Base-by-base conservation (phyloP, 2,329 filamentous ascomycete genomes). In the Chaetomium sp. region DNA sequence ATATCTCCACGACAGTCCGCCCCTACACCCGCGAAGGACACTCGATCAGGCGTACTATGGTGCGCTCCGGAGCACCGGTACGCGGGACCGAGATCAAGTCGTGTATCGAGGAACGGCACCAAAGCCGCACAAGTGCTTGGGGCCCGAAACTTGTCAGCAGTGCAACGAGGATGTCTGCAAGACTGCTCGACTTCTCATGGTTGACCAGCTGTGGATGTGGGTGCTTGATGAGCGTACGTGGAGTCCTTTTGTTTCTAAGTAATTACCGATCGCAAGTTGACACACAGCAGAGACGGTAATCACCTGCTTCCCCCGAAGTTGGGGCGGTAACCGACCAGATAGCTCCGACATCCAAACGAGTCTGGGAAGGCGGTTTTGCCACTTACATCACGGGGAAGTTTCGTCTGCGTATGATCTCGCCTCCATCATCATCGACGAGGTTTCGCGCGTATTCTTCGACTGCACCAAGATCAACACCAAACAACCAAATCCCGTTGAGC, bases 21-120 rank as follows among this genome's bases (percentile, higher is more conserved):
- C 70, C 5, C 61, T 72, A 0, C 76, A 79, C 55, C 70, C 74
- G 0, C 68, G 76, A 0, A 64, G 76, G 0, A 78, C 76, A 0
- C 65, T 78, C 0, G 76, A 78, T 46, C 76, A 78, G 56, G 71
- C 70, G 0, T 77, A 75, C 55, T 64, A 64, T 38, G 56, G 59
- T 2, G 56, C 59, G 2, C 10, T 61, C 6, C 58, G 59, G 34
- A 61, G 49, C 72, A 77, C 74, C 0, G 59, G 66, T 4, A 58
- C 61, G 1, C 63, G 75, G 4, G 76, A 78, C 46, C 59, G 64
- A 3, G 73, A 76, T 36, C 74, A 76, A 45, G 73, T 76, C 0
- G 67, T 76, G 1, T 75, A 73, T 42, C 69, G 73, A 0, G 63
- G 61, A 0, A 75, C 73, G 0, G 69, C 61, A 10, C 51, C 66